These are phyloP conservation scores for Mariannaea sp. DNA, from an alignment of 2,329 filamentous ascomycete genomes.

Conservation along the genomic window DNA sequence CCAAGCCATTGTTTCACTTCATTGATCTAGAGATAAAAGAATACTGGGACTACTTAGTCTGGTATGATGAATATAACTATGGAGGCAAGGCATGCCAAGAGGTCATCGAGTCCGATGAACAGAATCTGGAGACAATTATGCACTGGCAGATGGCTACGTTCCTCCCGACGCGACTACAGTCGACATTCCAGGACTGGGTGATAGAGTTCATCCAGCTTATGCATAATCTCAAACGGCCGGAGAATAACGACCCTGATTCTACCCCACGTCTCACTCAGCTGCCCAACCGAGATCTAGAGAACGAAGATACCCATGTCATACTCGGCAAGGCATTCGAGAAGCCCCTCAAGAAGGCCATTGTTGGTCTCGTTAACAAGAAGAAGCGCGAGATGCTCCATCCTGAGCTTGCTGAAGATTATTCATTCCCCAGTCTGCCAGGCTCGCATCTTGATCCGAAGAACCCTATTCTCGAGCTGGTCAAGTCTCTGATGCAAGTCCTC, in stretches of 20 bases:
- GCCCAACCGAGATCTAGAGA: constrained; percentile 61
- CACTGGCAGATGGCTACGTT: constrained; percentile 97
- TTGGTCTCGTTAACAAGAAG: constrained; percentile 79
- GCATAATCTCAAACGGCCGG: constrained; percentile 80
- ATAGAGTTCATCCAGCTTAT: constrained; percentile 95
- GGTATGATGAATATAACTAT: constrained; percentile 99
- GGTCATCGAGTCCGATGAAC: constrained; percentile 73
- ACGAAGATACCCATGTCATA: constrained; percentile 66
- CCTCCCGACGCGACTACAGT: constrained; percentile 78
- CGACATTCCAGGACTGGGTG: constrained; percentile 88
- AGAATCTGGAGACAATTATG: constrained; percentile 90
- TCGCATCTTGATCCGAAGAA: constrained; percentile 63
- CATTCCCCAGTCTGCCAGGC: constrained; percentile 80
- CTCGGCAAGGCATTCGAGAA: constrained; percentile 85
- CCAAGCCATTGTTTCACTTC: constrained; percentile 94
- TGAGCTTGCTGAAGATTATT: constrained; percentile 84
- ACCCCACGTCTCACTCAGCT: constrained; percentile 64
- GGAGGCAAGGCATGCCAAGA: constrained; percentile 90
- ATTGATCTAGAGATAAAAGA: constrained; percentile 97
- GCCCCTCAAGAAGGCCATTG: constrained; percentile 87
- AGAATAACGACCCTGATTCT: constrained; percentile 53
- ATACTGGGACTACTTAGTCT: constrained; percentile 98
- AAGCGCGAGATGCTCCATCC: constrained; percentile 88
- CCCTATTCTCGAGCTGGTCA: constrained; percentile 87
- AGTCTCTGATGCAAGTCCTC: constrained; percentile 89